Evolutionary conservation across 345 rosid species (phyloP), one percentile per base, ranked within the genome.

Genomic region (Viola odorata): DNA sequence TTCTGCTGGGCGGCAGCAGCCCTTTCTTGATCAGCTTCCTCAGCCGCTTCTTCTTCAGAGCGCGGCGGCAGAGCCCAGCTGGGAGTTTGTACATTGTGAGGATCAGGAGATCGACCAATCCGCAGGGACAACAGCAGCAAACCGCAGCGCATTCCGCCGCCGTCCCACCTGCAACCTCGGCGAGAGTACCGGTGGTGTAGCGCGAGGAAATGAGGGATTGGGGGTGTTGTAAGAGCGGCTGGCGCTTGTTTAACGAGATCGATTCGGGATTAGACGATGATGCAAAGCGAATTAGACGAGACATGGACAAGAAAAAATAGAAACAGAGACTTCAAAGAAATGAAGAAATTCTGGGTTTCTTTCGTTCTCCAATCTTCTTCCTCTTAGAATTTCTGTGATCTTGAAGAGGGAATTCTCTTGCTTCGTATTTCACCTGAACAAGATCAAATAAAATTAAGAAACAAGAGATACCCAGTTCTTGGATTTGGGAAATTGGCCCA

Each of bases 41-140:
- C 56, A 77, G 67, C 56, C 76, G 64, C 62, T 50, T 70, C 69
- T 54, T 61, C 76, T 69, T 58, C 62, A 68, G 45, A 0, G 80
- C 80, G 7, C 75, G 70, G 61, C 78, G 71, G 76, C 76, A 76
- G 5, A 79, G 67, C 48, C 78, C 74, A 6, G 64, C 78, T 10
- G 83, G 83, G 13, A 76, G 64, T 62, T 76, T 79, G 71, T 71
- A 79, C 16, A 73, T 50, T 0, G 71, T 50, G 50, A 73, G 69
- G 36, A 73, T 58, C 11, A 79, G 12, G 44, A 79, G 66, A 67
- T 76, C 71, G 16, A 57, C 60, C 50, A 79, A 59, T 48, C 72
- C 78, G 56, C 78, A 76, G 8, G 83, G 83, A 57, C 83, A 79
- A 40, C 83, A 79, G 44, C 83, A 79, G 45, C 78, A 73, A 15